Percentiles rank a stretch among this genome's conserved stretches.
These are phyloP conservation scores for Alternaria ventricosa DNA, from an alignment of 2,329 filamentous ascomycete species.

Conservation along the genomic window DNA sequence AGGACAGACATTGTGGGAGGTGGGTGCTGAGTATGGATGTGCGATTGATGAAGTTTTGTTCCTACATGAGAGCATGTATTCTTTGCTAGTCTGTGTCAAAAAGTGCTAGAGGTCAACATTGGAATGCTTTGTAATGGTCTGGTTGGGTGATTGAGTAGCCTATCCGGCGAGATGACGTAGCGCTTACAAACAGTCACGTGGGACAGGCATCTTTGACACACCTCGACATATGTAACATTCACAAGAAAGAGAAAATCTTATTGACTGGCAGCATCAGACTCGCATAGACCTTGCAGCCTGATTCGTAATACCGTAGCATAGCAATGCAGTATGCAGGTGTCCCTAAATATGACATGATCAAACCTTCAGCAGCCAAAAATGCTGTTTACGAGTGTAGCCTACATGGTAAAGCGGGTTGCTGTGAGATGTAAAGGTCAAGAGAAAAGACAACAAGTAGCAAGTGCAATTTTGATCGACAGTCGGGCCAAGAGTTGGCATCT, in stretches of 20 bases:
- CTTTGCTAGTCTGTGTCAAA: no score
- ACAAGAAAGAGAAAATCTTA: not conserved
- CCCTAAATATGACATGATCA: no score
- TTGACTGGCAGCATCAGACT: not conserved
- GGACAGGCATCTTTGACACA: no score
- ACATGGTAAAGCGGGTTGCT: no score
- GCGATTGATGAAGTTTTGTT: conserved; percentile 10
- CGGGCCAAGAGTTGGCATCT: not conserved
- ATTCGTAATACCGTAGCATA: not conserved
- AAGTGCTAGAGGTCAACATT: not conserved
- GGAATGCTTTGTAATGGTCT: not conserved
- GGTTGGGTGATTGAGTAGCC: not conserved
- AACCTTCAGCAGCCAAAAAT: no score
- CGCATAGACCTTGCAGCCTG: not conserved
- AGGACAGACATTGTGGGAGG: conserved; percentile 47
- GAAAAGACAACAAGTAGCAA: no score
- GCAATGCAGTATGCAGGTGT: not conserved
- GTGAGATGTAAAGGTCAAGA: no score
- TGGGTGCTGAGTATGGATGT: not conserved
- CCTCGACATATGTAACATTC: not conserved
- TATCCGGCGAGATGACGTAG: not conserved
- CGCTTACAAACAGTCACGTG: not conserved
- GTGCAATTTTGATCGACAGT: no score
- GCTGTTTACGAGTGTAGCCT: no score
- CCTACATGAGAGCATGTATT: not conserved